Conservation (phyloP, 331 rosid species). For the Rosa hybrid region DNA sequence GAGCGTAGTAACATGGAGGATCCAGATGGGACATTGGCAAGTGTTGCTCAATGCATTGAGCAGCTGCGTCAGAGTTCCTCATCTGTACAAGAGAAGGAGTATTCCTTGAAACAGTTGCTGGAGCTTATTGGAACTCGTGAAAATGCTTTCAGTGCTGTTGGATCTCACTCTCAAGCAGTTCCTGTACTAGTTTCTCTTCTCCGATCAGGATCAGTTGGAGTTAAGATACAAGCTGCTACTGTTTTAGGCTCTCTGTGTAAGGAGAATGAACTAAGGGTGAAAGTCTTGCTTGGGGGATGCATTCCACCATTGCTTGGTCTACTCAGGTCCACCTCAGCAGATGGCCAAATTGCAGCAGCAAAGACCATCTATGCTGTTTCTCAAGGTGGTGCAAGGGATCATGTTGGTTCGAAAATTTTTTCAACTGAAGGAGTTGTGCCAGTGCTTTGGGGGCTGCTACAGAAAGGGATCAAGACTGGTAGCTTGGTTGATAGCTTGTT, state of each 20-base stretch:
- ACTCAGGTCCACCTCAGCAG: constrained; percentile 87
- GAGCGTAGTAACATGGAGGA: constrained; percentile 99
- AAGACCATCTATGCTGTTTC: constrained; percentile 93
- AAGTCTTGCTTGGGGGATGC: constrained; percentile 98
- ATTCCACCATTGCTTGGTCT: constrained; percentile 96
- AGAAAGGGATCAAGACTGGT: constrained; percentile 68
- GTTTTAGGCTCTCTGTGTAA: constrained; percentile 90
- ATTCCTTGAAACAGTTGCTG: constrained; percentile 80
- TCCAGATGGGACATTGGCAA: constrained; percentile 96
- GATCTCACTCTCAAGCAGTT: constrained; percentile 99
- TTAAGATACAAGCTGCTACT: constrained; percentile 95
- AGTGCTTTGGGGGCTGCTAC: constrained; percentile 88
- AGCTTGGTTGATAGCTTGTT: constrained; percentile 79
- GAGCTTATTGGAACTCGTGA: constrained; percentile 91
- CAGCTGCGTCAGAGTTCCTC: constrained; percentile 90
- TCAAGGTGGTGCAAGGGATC: constrained; percentile 90
- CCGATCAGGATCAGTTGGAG: constrained; percentile 84
- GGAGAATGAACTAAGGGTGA: constrained; percentile 95
- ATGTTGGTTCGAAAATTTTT: constrained; percentile 92
- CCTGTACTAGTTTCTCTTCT: constrained; percentile 99
- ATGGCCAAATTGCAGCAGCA: constrained; percentile 91
- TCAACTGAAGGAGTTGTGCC: constrained; percentile 99
- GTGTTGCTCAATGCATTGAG: constrained; percentile 99
- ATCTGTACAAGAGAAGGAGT: constrained; percentile 81
- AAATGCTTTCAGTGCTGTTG: constrained; percentile 97